Conservation (phyloP, 2,329 filamentous ascomycete species). For the Colletotrichum godetiae region DNA sequence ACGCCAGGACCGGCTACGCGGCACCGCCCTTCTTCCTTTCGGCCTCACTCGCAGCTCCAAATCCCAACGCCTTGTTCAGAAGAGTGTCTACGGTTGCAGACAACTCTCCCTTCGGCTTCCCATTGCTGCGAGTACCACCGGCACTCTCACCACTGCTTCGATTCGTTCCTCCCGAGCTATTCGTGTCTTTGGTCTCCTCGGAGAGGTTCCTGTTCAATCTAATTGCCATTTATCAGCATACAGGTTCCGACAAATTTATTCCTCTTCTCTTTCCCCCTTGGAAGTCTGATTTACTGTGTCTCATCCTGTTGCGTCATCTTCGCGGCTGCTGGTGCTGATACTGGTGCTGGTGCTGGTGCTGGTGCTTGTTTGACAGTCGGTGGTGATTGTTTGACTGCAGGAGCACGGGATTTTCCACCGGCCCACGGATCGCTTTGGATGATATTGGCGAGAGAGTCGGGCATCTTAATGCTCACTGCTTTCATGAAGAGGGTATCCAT, state of each 20-base stretch:
- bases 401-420: not conserved
- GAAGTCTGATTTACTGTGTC: not conserved
- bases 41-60: not conserved
- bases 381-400: not conserved
- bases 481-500: not conserved
- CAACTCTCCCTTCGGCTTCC: constrained; percentile 4
- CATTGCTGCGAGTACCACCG: constrained; percentile 1
- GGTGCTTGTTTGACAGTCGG: no score
- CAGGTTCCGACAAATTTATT: not conserved
- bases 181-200: constrained; percentile 32
- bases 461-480: not conserved
- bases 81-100: constrained; percentile 23
- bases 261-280: not conserved
- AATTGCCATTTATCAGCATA: not conserved
- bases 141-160: constrained; percentile 25
- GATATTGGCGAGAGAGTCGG: not conserved
- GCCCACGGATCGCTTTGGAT: not conserved
- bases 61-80: constrained; percentile 9
- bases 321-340: not conserved
- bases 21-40: constrained; percentile 7
- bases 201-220: constrained; percentile 23
- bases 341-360: not conserved
- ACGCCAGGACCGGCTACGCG: no score
- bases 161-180: constrained; percentile 1
- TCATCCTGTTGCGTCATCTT: not conserved